Percentiles rank a stretch among this genome's conserved stretches.
Evolutionary conservation across 805 yeast species (phyloP).

Genomic region (Hanseniaspora guilliermondii): DNA sequence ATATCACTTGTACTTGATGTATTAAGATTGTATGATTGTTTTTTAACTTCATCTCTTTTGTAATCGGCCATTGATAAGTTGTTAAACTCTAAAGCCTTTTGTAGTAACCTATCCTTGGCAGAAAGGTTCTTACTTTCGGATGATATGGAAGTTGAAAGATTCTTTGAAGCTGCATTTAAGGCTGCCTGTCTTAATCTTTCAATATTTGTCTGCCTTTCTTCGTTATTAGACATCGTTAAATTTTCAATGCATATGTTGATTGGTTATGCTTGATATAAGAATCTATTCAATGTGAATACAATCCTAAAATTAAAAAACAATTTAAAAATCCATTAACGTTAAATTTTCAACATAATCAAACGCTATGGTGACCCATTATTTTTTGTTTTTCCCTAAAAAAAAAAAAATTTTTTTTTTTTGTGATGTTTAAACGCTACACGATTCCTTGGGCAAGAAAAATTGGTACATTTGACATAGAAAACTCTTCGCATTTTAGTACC

Average conservation of each 20-base stretch:
- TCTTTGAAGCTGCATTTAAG: constrained; percentile 43
- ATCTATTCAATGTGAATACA: too few relatives aligned
- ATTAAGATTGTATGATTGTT: background rate
- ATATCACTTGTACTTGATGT: background rate
- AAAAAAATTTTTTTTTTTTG: too few relatives aligned
- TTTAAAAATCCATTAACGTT: too few relatives aligned
- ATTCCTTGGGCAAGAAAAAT: too few relatives aligned
- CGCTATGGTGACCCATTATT: too few relatives aligned
- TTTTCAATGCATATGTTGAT: background rate
- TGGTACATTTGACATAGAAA: too few relatives aligned
- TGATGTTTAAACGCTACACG: too few relatives aligned
- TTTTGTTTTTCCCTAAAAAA: too few relatives aligned
- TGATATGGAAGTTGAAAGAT: background rate
- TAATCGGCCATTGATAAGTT: background rate
- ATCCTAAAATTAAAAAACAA: too few relatives aligned
- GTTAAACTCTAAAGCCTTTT: constrained; percentile 10
- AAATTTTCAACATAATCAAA: too few relatives aligned
- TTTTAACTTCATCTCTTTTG: constrained; percentile 3
- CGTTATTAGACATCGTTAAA: background rate
- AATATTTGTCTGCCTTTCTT: background rate
- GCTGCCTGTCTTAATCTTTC: constrained; percentile 33
- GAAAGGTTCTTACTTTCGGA: background rate
- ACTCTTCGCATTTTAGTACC: too few relatives aligned
- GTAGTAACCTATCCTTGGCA: constrained; percentile 1
- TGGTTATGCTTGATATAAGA: too few relatives aligned